phyloP scores from a whole-genome alignment of 371 early-diverging fungal genomes.

The Apophysomyces sp. region DNA sequence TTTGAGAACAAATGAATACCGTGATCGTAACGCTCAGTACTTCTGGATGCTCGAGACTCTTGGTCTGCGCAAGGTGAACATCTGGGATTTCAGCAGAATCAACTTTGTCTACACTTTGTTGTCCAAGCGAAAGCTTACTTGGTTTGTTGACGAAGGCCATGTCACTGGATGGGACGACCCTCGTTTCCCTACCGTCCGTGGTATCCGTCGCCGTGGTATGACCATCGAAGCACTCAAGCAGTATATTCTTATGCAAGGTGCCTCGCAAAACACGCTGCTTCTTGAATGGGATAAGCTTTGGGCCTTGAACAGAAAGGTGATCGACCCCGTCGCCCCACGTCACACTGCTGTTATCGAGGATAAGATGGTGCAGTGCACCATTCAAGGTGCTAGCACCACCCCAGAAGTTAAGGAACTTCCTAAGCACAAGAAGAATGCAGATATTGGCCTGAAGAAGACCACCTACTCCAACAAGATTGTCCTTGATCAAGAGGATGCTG shows the following conservation, averaged over 20 bases:
- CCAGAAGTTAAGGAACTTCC: conserved; percentile 69
- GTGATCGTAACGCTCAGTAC: conserved; percentile 99
- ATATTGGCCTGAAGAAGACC: conserved; percentile 89
- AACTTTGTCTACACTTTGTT: conserved; percentile 99
- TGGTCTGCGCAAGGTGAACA: conserved; percentile 82
- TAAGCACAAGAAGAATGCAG: conserved; percentile 96
- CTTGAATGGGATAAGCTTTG: conserved; percentile 99
- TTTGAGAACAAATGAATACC: conserved; percentile 98
- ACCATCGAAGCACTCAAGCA: conserved; percentile 97
- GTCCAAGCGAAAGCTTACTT: conserved; percentile 98
- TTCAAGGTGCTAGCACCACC: conserved; percentile 60
- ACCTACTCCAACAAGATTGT: conserved; percentile 77
- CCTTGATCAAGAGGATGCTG: conserved; percentile 92
- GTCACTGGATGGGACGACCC: conserved; percentile 99
- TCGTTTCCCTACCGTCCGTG: conserved; percentile 96
- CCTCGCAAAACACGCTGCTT: conserved; percentile 92
- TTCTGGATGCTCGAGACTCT: conserved; percentile 97
- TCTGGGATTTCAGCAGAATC: conserved; percentile 96
- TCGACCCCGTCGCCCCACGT: conserved; percentile 95
- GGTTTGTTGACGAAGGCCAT: conserved; percentile 92
- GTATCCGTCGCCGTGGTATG: conserved; percentile 98
- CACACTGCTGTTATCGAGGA: conserved; percentile 82
- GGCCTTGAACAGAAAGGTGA: conserved; percentile 98
- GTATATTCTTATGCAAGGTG: conserved; percentile 99
- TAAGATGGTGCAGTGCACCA: conserved; percentile 65